A percentile compares a stretch with the other conserved stretches of the same genome.
Evolutionary conservation across 2,329 filamentous ascomycete genomes (phyloP).

Genomic region (Sarocladiaceae sp.): DNA sequence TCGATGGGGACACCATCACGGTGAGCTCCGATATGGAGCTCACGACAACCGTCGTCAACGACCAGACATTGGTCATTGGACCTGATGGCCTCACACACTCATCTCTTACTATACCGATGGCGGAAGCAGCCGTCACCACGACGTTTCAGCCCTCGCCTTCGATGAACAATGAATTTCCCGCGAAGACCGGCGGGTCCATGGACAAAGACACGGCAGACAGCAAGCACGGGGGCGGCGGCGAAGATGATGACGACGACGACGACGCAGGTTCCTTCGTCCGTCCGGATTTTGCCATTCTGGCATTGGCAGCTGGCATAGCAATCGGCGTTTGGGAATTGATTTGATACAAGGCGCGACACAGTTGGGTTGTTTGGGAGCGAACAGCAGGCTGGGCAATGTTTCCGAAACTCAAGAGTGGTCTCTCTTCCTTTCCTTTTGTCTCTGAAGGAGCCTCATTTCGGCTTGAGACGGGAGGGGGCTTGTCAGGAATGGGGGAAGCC

Average conservation of each 20-base stretch:
- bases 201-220: slow-evolving; percentile 9
- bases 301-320: slow-evolving; percentile 28
- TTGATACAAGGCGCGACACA: too few species aligned
- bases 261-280: slow-evolving; percentile 10
- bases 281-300: slow-evolving; percentile 13
- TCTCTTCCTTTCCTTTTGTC: too few species aligned
- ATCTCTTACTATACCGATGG: slow-evolving; percentile 2
- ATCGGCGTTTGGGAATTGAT: slow-evolving; percentile 31
- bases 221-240: slow-evolving; percentile 7
- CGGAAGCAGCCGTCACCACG: slow-evolving; percentile 25
- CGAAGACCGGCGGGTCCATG: slow-evolving; percentile 22
- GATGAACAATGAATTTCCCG: slow-evolving; percentile 15
- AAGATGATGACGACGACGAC: slow-evolving; percentile 18
- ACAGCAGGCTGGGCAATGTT: too few species aligned
- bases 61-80: slow-evolving; percentile 45
- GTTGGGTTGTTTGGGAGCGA: too few species aligned
- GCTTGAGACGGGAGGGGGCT: too few species aligned
- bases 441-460: too few species aligned
- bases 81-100: slow-evolving; percentile 37
- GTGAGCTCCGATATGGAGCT: slow-evolving; percentile 37
- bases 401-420: too few species aligned
- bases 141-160: slow-evolving; percentile 30
- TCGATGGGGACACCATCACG: slow-evolving; percentile 44
- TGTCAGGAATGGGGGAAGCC: too few species aligned
- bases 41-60: slow-evolving; percentile 40